These are phyloP conservation scores for Diutina ranongensis DNA, from an alignment of 1,139 yeast species.

Conservation along the genomic window DNA sequence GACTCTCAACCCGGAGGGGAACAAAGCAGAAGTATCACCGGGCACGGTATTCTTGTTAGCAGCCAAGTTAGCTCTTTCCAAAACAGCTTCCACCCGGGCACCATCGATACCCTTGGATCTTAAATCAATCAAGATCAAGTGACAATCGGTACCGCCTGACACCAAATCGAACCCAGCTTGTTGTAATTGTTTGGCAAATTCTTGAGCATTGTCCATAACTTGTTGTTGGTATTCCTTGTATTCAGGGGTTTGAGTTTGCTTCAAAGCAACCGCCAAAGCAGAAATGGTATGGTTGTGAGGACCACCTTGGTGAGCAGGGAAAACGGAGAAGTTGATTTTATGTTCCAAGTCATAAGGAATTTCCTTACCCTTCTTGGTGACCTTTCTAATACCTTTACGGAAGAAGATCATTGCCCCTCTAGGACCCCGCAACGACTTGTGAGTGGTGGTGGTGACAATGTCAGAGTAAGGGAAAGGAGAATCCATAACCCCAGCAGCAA, in stretches of 20 bases:
- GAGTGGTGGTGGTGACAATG: conserved; percentile 96
- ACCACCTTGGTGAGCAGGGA: conserved; percentile 99
- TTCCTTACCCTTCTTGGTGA: conserved; percentile 88
- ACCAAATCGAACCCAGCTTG: conserved; percentile 71
- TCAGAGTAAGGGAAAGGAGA: conserved; percentile 95
- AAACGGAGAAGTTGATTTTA: conserved; percentile 93
- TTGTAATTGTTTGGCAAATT: conserved; percentile 64
- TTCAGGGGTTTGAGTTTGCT: conserved; percentile 88
- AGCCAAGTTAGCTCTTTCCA: conserved; percentile 92
- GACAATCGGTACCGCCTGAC: conserved; percentile 93
- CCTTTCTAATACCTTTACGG: conserved; percentile 89
- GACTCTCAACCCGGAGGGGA: conserved; percentile 95
- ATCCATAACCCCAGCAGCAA: conserved; percentile 94
- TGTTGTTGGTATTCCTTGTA: conserved; percentile 83
- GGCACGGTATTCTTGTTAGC: conserved; percentile 96
- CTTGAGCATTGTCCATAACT: conserved; percentile 83
- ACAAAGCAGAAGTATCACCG: conserved; percentile 95
- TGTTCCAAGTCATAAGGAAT: conserved; percentile 82
- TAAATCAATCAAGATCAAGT: conserved; percentile 83
- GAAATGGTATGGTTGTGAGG: conserved; percentile 98
- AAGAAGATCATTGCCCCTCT: conserved; percentile 98
- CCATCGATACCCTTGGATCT: conserved; percentile 91
- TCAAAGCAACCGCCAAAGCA: conserved; percentile 92
- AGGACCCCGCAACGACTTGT: conserved; percentile 97
- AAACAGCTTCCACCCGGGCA: conserved; percentile 91